phyloP scores from a whole-genome alignment of 768 basidiomycete genomes.

The Mycena filopes region DNA sequence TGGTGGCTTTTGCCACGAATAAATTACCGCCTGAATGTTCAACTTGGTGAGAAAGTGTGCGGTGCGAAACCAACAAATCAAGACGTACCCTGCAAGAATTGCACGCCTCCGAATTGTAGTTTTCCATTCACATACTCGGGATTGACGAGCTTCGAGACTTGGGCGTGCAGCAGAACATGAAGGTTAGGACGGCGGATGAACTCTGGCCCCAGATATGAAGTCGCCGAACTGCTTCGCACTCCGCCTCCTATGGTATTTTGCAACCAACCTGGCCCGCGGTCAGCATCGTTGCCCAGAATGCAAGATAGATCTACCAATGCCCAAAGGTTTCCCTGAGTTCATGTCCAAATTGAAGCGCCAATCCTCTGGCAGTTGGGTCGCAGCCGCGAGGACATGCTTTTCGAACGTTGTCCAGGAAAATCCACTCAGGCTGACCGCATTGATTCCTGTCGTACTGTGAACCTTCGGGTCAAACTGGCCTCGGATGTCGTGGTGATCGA shows the following conservation, averaged over 20 bases:
- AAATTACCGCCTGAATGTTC: too few species aligned
- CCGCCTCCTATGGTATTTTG: constrained; percentile 39
- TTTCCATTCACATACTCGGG: background rate
- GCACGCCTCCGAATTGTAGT: background rate
- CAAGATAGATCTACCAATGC: constrained; percentile 33
- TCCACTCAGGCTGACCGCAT: constrained; percentile 45
- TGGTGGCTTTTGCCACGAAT: constrained; percentile 1
- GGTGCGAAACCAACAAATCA: too few species aligned
- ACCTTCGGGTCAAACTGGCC: constrained; percentile 50
- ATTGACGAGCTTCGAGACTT: constrained; percentile 32
- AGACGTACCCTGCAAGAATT: constrained; percentile 32
- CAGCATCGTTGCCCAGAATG: background rate
- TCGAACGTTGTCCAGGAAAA: constrained; percentile 41
- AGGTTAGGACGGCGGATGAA: constrained; percentile 41
- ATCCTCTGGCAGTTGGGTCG: constrained; percentile 38
- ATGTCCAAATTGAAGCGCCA: constrained; percentile 44
- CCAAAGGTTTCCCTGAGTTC: constrained; percentile 42
- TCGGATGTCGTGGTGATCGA: constrained; percentile 49
- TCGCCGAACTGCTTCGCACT: constrained; percentile 43
- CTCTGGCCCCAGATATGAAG: constrained; percentile 45
- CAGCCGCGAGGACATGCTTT: constrained; percentile 42
- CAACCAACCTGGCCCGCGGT: constrained; percentile 33
- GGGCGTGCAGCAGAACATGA: constrained; percentile 40
- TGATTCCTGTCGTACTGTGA: constrained; percentile 48
- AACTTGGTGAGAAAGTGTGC: too few species aligned